phyloP scores from a whole-genome alignment of 306 rosid species.

The Albizia julibrissin region DNA sequence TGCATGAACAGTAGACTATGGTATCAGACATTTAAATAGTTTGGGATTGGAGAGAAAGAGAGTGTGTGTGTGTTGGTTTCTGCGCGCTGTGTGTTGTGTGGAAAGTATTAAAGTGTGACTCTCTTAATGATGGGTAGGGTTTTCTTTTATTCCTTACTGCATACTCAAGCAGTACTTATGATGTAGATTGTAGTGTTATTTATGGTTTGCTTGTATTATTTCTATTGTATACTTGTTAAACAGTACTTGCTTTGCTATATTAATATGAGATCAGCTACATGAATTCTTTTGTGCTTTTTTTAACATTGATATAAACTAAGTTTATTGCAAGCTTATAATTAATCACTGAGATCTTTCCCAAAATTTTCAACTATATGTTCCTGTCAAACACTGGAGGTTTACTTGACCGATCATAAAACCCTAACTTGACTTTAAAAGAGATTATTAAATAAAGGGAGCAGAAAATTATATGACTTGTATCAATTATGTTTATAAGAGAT shows the following conservation, averaged over 20 bases:
- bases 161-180: too few relatives aligned
- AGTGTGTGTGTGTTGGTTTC: background rate
- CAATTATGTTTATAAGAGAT: background rate
- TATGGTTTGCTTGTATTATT: background rate
- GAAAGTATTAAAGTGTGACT: background rate
- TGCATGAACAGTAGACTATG: conserved; percentile 13
- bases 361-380: background rate
- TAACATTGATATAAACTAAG: background rate
- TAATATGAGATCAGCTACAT: conserved; percentile 5
- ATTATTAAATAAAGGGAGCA: too few relatives aligned
- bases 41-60: too few relatives aligned
- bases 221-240: background rate
- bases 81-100: too few relatives aligned
- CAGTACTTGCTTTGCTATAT: background rate
- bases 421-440: too few relatives aligned
- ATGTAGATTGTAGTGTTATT: too few relatives aligned
- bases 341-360: too few relatives aligned
- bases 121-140: background rate
- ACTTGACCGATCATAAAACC: too few relatives aligned
- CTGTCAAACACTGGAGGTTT: background rate
- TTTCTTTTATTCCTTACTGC: too few relatives aligned
- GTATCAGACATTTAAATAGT: background rate
- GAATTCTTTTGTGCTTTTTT: background rate
- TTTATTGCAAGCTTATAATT: too few relatives aligned
- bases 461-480: too few relatives aligned